phyloP scores from a whole-genome alignment of 2,329 filamentous ascomycete genomes.

The Thielaviopsis musarum region DNA sequence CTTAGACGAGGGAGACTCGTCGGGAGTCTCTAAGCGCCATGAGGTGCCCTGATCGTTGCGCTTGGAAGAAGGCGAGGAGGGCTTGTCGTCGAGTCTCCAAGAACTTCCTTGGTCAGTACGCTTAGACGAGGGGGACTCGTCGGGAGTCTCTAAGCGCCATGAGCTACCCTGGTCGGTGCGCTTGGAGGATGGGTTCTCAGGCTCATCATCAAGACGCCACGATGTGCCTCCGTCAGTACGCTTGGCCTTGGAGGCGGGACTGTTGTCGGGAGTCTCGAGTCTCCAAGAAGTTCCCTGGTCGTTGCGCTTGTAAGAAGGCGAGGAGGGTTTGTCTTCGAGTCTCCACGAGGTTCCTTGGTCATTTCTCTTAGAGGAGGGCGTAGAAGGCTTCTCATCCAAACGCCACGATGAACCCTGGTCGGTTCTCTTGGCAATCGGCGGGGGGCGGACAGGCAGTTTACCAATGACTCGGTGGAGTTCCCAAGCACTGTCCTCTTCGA shows the following conservation, averaged over 20 bases:
- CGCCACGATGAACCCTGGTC: neutral
- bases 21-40: neutral
- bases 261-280: too few relatives aligned
- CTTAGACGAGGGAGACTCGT: neutral
- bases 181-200: neutral
- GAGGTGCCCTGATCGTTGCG: neutral
- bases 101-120: neutral
- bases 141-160: neutral
- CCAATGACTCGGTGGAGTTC: constrained; percentile 1
- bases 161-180: neutral
- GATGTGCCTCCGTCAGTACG: neutral
- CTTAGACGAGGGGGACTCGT: neutral
- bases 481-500: constrained; percentile 4
- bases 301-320: neutral
- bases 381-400: neutral
- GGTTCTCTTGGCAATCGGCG: neutral
- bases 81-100: neutral
- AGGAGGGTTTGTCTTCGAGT: neutral
- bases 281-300: neutral
- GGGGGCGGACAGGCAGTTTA: neutral
- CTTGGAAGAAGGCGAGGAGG: neutral
- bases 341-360: constrained; percentile 2
- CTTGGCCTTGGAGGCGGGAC: neutral
- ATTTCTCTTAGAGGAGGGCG: neutral
- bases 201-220: neutral